Conservation (phyloP, 2,329 filamentous ascomycete species). For the Fusarium begoniae region DNA sequence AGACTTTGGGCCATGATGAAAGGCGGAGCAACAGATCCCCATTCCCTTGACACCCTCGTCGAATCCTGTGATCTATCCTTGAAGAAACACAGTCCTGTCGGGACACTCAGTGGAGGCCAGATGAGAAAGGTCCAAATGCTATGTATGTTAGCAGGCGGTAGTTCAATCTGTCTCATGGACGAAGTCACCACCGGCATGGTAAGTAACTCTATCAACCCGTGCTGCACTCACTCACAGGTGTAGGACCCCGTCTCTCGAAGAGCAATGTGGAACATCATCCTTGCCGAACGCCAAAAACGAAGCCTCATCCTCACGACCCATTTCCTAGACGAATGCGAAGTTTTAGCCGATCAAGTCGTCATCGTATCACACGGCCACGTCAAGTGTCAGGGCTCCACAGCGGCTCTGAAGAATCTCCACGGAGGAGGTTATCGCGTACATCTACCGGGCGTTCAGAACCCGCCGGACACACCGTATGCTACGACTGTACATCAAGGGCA, state of each 20-base stretch:
- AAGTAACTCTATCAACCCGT: rapidly evolving
- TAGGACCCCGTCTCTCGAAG: slow-evolving; percentile 82
- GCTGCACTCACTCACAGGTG: slow-evolving; percentile 50
- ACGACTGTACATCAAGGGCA: not conserved
- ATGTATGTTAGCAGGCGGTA: slow-evolving; percentile 90
- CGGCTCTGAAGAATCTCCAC: slow-evolving; percentile 1
- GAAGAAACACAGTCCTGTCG: slow-evolving; percentile 73
- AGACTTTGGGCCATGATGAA: slow-evolving; percentile 5
- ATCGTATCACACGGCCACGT: slow-evolving; percentile 10
- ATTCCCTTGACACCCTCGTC: slow-evolving; percentile 59
- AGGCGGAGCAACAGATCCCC: not conserved
- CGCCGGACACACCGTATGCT: not conserved
- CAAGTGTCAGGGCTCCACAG: slow-evolving; percentile 3
- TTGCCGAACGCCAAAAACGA: slow-evolving; percentile 77
- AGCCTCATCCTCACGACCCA: slow-evolving; percentile 87
- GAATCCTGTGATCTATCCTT: slow-evolving; percentile 73
- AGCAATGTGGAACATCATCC: slow-evolving; percentile 88
- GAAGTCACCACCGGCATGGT: slow-evolving; percentile 65
- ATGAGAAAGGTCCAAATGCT: slow-evolving; percentile 87
- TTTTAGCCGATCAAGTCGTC: slow-evolving; percentile 73
- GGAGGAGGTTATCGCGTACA: slow-evolving; percentile 3
- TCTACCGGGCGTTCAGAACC: not conserved
- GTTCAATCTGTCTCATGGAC: slow-evolving; percentile 53
- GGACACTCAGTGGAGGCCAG: slow-evolving; percentile 83
- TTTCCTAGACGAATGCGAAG: slow-evolving; percentile 86